These are phyloP conservation scores for Fusarium domesticum DNA, from an alignment of 2,329 filamentous ascomycete species.

Conservation along the genomic window DNA sequence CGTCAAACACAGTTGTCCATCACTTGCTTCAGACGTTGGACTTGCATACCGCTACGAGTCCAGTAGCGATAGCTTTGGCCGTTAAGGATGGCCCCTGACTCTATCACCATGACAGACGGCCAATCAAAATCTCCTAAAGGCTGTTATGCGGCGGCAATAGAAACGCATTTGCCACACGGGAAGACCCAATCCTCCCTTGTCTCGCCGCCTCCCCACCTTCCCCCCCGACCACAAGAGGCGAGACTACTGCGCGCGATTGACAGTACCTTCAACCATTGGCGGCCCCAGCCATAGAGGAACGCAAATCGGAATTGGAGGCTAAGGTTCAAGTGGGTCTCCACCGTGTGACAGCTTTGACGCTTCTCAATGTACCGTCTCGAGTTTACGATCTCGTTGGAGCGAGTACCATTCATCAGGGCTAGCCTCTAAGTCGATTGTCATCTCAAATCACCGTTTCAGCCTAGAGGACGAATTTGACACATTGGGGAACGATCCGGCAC, in stretches of 20 bases:
- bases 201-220: neutral
- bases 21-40: slow-evolving; percentile 4
- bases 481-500: slow-evolving; percentile 28
- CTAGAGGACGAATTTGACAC: neutral
- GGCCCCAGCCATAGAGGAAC: neutral
- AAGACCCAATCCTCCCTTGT: slow-evolving; percentile 21
- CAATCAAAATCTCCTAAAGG: slow-evolving; percentile 20
- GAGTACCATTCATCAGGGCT: too few species aligned
- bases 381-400: neutral
- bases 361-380: neutral
- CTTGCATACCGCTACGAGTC: slow-evolving; percentile 14
- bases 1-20: neutral
- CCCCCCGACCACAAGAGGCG: too few species aligned
- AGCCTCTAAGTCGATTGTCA: too few species aligned
- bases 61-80: slow-evolving; percentile 20
- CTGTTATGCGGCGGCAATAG: slow-evolving; percentile 31
- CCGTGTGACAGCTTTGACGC: neutral
- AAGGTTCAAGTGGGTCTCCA: neutral
- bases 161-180: slow-evolving; percentile 30
- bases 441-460: neutral
- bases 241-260: neutral
- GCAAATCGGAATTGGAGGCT: neutral
- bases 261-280: neutral
- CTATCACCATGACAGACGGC: slow-evolving; percentile 14
- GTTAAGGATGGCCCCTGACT: slow-evolving; percentile 12